phyloP scores from a whole-genome alignment of 1,284 basidiomycete genomes.

The Ganoderma lingzhi region DNA sequence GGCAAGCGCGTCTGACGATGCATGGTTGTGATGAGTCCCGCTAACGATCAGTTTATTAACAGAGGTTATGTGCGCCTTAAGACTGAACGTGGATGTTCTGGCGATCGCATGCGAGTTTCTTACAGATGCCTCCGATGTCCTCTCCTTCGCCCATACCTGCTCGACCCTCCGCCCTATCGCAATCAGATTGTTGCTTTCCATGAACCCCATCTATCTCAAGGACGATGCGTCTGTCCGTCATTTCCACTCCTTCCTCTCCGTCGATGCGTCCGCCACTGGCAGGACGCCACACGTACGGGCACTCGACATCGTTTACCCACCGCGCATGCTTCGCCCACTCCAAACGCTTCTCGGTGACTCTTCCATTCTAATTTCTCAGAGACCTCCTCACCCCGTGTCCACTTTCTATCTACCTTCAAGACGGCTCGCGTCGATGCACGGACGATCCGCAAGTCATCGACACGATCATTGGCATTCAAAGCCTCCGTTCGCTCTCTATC shows the following conservation, averaged over 20 bases:
- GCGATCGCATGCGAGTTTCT: neutral
- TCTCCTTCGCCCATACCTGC: neutral
- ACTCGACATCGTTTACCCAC: neutral
- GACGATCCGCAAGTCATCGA: neutral
- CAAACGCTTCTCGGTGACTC: neutral
- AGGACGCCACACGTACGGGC: neutral
- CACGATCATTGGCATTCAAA: neutral
- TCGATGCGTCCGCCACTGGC: neutral
- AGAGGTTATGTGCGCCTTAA: too few relatives aligned
- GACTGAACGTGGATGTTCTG: neutral
- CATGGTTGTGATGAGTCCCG: too few relatives aligned
- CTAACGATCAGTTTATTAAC: too few relatives aligned
- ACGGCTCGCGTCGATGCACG: neutral
- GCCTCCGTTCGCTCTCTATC: neutral
- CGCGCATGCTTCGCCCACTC: neutral
- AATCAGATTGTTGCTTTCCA: neutral
- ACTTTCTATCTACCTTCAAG: neutral
- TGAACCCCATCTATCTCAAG: neutral
- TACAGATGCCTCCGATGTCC: neutral
- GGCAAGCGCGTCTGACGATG: neutral
- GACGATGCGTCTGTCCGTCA: neutral
- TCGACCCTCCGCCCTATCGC: neutral
- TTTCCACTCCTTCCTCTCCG: neutral
- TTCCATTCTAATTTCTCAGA: neutral
- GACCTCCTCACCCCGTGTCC: neutral